Conservation (phyloP, 129 eudicot species). For the Lactuca saligna region DNA sequence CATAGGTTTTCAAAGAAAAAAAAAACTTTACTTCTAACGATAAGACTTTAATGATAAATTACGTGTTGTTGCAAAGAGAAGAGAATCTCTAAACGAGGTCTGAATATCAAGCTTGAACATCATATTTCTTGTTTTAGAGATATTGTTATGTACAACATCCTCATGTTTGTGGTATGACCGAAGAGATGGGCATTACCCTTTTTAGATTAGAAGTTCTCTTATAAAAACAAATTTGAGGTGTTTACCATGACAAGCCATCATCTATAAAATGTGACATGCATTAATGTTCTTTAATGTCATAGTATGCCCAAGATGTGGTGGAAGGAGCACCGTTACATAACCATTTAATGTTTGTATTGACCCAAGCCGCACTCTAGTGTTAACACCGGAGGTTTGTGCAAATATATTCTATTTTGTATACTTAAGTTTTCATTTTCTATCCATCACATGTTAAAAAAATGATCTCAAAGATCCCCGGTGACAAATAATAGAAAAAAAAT, state of each 20-base stretch:
- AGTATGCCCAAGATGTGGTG: neutral
- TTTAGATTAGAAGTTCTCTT: no score
- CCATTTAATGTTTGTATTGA: neutral
- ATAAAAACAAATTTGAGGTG: no score
- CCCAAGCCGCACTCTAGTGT: neutral
- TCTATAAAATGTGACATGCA: no score
- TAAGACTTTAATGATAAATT: neutral
- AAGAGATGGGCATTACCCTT: no score
- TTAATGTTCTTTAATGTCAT: neutral
- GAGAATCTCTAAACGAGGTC: neutral
- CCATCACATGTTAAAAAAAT: no score
- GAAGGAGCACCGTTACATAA: neutral
- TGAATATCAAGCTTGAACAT: neutral
- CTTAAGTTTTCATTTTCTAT: neutral
- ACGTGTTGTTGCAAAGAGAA: neutral
- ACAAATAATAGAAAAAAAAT: no score
- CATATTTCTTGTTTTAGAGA: no score
- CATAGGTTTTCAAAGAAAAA: neutral
- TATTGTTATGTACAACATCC: no score
- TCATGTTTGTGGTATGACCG: no score
- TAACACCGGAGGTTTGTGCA: neutral
- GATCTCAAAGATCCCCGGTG: no score
- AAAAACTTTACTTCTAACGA: neutral
- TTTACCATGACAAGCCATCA: no score
- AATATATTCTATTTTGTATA: neutral